Conservation (phyloP, 2,329 filamentous ascomycete species). For the Epicoccum sorghinum region DNA sequence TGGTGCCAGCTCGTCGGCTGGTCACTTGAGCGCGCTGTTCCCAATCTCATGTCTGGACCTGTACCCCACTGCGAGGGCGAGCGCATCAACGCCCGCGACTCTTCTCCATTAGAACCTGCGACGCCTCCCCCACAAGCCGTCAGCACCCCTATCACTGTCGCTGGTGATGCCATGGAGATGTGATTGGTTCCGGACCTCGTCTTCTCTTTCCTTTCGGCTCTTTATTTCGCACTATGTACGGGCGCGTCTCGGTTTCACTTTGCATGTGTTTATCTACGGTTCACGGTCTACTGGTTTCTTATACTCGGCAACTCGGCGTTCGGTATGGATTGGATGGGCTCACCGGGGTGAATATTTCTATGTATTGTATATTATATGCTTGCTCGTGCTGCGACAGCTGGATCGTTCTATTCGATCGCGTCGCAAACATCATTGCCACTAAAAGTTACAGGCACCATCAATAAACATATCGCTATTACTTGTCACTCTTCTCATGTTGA, state of each 20-base stretch:
- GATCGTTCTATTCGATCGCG: slow-evolving; percentile 42
- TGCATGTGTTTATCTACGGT: slow-evolving; percentile 28
- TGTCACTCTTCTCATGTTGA: neutral
- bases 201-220: slow-evolving; percentile 23
- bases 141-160: slow-evolving; percentile 25
- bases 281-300: slow-evolving; percentile 34
- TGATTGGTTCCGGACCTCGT: slow-evolving; percentile 17
- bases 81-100: slow-evolving; percentile 45
- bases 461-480: slow-evolving; percentile 5
- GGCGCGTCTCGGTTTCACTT: slow-evolving; percentile 31
- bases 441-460: slow-evolving; percentile 15
- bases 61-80: slow-evolving; percentile 46
- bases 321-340: slow-evolving; percentile 38
- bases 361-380: slow-evolving; percentile 40
- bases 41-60: slow-evolving; percentile 46
- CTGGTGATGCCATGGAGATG: slow-evolving; percentile 47
- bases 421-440: slow-evolving; percentile 28
- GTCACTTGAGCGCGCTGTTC: slow-evolving; percentile 44
- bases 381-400: slow-evolving; percentile 43
- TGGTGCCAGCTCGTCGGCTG: slow-evolving; percentile 55
- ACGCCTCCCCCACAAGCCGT: slow-evolving; percentile 31
- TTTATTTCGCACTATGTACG: slow-evolving; percentile 24
- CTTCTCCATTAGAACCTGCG: slow-evolving; percentile 39
- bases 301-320: slow-evolving; percentile 42
- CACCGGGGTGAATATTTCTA: slow-evolving; percentile 35